Conservation (phyloP, 768 basidiomycete genomes). For the Termitomyces bulborhizus region DNA sequence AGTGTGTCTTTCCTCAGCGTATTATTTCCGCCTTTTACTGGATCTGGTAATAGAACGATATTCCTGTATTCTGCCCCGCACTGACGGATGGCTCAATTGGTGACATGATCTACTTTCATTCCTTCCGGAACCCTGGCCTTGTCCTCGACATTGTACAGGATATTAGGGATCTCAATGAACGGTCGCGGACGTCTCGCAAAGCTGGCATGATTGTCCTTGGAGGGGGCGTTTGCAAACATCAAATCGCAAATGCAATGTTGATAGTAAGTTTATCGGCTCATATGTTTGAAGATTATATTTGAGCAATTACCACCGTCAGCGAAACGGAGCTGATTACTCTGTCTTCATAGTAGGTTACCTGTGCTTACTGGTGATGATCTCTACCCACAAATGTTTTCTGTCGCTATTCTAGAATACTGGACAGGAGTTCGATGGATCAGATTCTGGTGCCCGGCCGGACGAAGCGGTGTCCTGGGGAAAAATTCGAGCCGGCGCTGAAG, state of each 20-base stretch:
- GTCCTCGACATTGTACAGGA: constrained; percentile 92
- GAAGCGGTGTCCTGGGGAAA: constrained; percentile 99
- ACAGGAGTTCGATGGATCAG: constrained; percentile 98
- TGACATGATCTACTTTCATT: constrained; percentile 99
- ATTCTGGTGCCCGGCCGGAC: constrained; percentile 94
- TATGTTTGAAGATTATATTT: not conserved
- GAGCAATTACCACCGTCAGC: constrained; percentile 35
- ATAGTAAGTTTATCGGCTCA: constrained; percentile 53
- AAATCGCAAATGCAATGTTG: constrained; percentile 99
- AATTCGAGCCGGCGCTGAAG: constrained; percentile 79
- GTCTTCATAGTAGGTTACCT: constrained; percentile 77
- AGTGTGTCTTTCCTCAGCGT: constrained; percentile 39
- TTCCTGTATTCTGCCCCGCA: constrained; percentile 98
- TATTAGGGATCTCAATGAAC: constrained; percentile 87
- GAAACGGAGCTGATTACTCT: constrained; percentile 96
- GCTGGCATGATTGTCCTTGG: constrained; percentile 99
- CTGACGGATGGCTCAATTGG: constrained; percentile 97
- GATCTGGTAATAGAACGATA: constrained; percentile 68
- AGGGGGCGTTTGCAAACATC: constrained; percentile 98
- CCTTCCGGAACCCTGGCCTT: constrained; percentile 81
- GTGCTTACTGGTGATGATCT: not conserved
- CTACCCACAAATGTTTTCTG: not conserved
- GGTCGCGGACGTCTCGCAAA: constrained; percentile 79
- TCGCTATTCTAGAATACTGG: constrained; percentile 76
- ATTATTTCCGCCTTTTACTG: constrained; percentile 4